These are phyloP conservation scores for Mortierella sp. DNA, from an alignment of 371 early-diverging fungal genomes.

Conservation along the genomic window DNA sequence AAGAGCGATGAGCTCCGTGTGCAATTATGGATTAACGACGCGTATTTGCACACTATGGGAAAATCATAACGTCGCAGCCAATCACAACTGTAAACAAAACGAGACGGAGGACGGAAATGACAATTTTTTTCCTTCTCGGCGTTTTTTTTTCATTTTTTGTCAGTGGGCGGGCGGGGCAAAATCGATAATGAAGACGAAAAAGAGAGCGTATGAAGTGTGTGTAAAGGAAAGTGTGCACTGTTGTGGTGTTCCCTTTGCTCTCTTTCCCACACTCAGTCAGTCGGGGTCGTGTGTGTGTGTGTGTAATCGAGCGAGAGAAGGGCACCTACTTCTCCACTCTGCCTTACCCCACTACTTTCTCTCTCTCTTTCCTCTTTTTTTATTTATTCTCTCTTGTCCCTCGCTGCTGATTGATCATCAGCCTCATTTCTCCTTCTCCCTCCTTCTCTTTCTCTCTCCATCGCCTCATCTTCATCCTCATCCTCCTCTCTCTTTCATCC, in stretches of 20 bases:
- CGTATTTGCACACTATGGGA: slow-evolving; percentile 5
- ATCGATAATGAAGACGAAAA: too few relatives aligned
- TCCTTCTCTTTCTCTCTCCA: neutral
- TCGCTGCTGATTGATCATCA: neutral
- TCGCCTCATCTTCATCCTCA: neutral
- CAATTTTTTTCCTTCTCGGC: slow-evolving; percentile 4
- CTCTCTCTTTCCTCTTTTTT: neutral
- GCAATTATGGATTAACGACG: neutral
- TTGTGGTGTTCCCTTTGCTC: too few relatives aligned
- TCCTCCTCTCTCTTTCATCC: neutral
- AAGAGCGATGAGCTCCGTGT: neutral
- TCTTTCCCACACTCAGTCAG: too few relatives aligned
- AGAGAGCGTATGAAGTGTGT: neutral
- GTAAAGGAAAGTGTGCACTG: neutral
- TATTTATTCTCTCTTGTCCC: too few relatives aligned
- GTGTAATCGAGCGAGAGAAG: too few relatives aligned
- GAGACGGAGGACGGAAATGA: neutral
- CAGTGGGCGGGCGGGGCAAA: neutral
- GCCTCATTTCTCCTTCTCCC: neutral
- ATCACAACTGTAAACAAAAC: neutral
- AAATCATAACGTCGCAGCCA: neutral
- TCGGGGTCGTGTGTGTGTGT: too few relatives aligned
- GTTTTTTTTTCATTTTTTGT: neutral
- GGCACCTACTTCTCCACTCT: neutral
- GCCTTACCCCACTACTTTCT: neutral